A percentile compares a stretch with the other conserved stretches of the same genome.
Conservation (phyloP, 345 rosid species). For the Syzygium jambos region DNA sequence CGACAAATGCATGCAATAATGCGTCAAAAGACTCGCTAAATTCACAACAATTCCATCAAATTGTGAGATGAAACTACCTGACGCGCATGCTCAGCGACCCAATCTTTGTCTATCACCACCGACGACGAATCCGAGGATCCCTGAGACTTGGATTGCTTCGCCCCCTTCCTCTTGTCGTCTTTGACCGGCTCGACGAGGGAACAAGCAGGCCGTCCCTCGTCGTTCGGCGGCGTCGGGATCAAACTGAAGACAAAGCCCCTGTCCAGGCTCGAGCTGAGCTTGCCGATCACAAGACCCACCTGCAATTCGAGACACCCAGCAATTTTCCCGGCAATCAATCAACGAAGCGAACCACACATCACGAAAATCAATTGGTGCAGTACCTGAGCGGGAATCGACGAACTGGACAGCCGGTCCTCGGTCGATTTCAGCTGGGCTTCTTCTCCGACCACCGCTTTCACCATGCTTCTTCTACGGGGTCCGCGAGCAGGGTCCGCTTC, state of each 20-base stretch:
- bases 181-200: conserved; percentile 38
- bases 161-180: conserved; percentile 47
- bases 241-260: conserved; percentile 81
- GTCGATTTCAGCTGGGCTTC: conserved; percentile 51
- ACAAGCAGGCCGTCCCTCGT: conserved; percentile 70
- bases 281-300: conserved; percentile 91
- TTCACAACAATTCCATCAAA: background rate
- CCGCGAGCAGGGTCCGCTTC: background rate
- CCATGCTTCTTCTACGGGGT: conserved; percentile 29
- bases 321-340: background rate
- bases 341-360: background rate
- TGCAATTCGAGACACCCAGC: conserved; percentile 4
- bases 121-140: conserved; percentile 44
- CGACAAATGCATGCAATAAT: background rate
- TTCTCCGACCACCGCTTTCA: conserved; percentile 82
- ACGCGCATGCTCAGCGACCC: conserved; percentile 92
- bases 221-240: conserved; percentile 70
- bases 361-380: background rate
- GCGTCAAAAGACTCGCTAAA: background rate
- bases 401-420: conserved; percentile 75
- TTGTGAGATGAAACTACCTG: conserved; percentile 35
- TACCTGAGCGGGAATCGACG: conserved; percentile 67
- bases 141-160: conserved; percentile 57
- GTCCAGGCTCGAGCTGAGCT: conserved; percentile 68
- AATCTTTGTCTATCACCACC: conserved; percentile 54